These are phyloP conservation scores for Fomitopsis pinicola DNA, from an alignment of 1,284 basidiomycete species.

Conservation along the genomic window DNA sequence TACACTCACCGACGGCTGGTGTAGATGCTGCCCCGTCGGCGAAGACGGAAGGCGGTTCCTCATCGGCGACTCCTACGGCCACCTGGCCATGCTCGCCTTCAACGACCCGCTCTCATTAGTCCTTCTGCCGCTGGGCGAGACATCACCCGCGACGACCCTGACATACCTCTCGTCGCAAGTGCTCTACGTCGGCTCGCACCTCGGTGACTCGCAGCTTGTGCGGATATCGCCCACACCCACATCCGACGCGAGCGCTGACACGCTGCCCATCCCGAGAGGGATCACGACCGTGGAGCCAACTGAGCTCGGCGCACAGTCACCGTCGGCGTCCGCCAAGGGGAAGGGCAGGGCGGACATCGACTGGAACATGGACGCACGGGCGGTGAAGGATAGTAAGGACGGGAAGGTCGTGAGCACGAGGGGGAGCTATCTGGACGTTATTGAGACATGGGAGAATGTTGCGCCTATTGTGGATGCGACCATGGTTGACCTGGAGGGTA, in stretches of 20 bases:
- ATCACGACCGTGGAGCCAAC: constrained; percentile 37
- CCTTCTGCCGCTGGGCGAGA: constrained; percentile 72
- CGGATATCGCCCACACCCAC: constrained; percentile 47
- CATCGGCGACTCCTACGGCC: constrained; percentile 78
- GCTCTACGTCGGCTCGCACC: constrained; percentile 82
- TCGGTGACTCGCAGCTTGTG: constrained; percentile 79
- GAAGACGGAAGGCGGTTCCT: constrained; percentile 47
- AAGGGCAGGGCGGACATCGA: constrained; percentile 15
- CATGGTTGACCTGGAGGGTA: constrained; percentile 71
- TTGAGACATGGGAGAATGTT: constrained; percentile 74
- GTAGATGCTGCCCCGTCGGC: constrained; percentile 49
- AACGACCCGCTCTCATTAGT: constrained; percentile 48
- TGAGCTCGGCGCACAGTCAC: constrained; percentile 10
- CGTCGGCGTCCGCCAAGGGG: constrained; percentile 12
- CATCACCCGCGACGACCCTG: constrained; percentile 72
- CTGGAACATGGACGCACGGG: constrained; percentile 1
- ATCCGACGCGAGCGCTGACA: constrained; percentile 37
- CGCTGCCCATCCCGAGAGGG: constrained; percentile 46
- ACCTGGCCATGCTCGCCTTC: constrained; percentile 61
- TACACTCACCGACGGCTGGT: constrained; percentile 1
- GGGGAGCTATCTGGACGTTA: constrained; percentile 51
- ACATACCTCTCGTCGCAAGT: constrained; percentile 73
- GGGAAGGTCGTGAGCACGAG: constrained; percentile 48
- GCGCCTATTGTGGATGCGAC: constrained; percentile 88
- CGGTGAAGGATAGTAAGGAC: constrained; percentile 17